Evolutionary conservation across 768 basidiomycete species (phyloP), one percentile per base, ranked within the genome.

Genomic region (Trametes cinnabarina): DNA sequence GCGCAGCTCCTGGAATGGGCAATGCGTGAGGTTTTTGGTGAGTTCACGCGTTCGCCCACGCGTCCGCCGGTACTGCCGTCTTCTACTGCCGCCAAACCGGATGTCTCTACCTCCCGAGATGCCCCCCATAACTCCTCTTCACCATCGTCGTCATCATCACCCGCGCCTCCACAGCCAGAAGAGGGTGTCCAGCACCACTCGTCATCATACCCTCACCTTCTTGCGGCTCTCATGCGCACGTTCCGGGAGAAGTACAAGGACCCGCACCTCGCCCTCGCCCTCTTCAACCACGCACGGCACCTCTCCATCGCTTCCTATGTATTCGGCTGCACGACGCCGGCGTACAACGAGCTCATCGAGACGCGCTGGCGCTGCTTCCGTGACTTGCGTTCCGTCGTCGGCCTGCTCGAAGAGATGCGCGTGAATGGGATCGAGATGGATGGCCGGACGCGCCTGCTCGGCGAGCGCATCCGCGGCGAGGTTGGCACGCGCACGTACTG

Each of bases 321-420:
- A 28, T 87, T 87, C 65, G 95, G 94, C 2, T 98, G 95, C 72
- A 88, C 91, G 10, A 90, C 94, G 0, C 79, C 79, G 10, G 89
- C 87, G 0, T 97, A 96, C 72, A 93, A 94, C 71, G 92, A 96
- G 68, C 79, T 94, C 19, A 82, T 98, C 25, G 77, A 83, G 65
- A 92, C 90, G n/a, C 83, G 84, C 19, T 98, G 95, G 95, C 72
- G 76, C 8, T 83, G 79, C 54, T 92, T 95, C 76, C 82, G 82
- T n/a, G 92, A 96, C 73, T 73, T 94, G 34, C 78, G 81, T 44
- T 90, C 88, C 25, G 86, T 94, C 0, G 81, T 82, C 51, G 79
- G 82, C 19, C 83, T 87, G 5, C 71, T 96, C 17, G 80, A 86
- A 57, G 94, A 95, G 69, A 95, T 97, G 93, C 71, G 75, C 22